Percentiles rank a stretch among this genome's conserved stretches.
phyloP scores from a whole-genome alignment of 495 filamentous ascomycete genomes.

The Neurospora sp. region DNA sequence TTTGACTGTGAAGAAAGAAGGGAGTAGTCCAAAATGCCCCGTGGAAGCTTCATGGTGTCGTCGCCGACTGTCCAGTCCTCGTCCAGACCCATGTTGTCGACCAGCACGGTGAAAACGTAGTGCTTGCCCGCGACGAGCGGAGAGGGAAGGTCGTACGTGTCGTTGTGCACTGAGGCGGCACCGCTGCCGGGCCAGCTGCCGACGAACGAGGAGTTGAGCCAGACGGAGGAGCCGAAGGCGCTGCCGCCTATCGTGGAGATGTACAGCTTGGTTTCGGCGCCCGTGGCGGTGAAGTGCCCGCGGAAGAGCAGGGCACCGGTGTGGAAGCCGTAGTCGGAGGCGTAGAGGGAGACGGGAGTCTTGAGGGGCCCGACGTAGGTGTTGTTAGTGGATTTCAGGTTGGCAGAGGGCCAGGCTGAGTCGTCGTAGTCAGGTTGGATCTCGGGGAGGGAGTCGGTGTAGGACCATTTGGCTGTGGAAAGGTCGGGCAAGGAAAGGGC shows the following conservation, averaged over 20 bases:
- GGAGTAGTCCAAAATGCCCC: conserved; percentile 54
- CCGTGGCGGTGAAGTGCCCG: conserved; percentile 59
- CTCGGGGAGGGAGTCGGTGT: conserved; percentile 62
- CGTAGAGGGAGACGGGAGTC: conserved; percentile 56
- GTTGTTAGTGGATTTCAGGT: conserved; percentile 49
- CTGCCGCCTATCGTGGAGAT: conserved; percentile 53
- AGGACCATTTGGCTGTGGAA: conserved; percentile 54
- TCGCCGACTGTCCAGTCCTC: conserved; percentile 51
- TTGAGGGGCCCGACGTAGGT: conserved; percentile 35
- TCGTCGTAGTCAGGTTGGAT: conserved; percentile 56
- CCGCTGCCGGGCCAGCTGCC: conserved; percentile 49
- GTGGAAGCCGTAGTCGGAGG: conserved; percentile 66
- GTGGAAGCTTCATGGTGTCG: conserved; percentile 58
- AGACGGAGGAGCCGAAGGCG: conserved; percentile 48
- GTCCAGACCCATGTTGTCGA: conserved; percentile 66
- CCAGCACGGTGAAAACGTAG: conserved; percentile 58
- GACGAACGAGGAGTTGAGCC: conserved; percentile 44
- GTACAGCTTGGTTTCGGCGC: conserved; percentile 46
- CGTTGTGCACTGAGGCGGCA: conserved; percentile 32
- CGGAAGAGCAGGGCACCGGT: conserved; percentile 59
- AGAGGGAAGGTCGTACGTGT: conserved; percentile 46
- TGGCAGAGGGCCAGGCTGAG: conserved; percentile 50
- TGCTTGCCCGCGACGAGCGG: conserved; percentile 38
- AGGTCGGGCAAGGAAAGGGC: conserved; percentile 45
- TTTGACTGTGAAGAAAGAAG: no score